Evolutionary conservation across 345 rosid genomes (phyloP).

Genomic region (Atalantia buxifolia): DNA sequence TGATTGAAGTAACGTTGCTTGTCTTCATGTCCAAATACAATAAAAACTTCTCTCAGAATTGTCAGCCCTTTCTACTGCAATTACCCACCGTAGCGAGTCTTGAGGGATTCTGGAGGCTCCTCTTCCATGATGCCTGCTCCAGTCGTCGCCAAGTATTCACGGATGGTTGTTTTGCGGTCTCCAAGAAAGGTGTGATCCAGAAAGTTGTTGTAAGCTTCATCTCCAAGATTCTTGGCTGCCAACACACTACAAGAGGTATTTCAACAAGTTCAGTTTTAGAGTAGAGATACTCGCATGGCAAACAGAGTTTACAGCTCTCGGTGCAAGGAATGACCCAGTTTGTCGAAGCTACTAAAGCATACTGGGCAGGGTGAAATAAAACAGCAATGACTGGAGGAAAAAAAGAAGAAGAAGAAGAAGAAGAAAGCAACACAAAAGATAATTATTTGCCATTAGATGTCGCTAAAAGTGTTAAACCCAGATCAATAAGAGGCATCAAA

Average conservation of each 20-base stretch:
- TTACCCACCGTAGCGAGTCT: conserved; percentile 80
- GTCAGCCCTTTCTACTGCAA: not conserved
- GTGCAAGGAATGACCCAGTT: not conserved
- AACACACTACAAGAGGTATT: conserved; percentile 53
- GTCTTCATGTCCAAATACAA: not conserved
- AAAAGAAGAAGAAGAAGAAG: not conserved
- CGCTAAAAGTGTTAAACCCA: not conserved
- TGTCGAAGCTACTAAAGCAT: not conserved
- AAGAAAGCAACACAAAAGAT: not conserved
- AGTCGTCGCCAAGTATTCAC: conserved; percentile 56
- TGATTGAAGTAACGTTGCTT: not conserved
- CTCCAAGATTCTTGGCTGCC: conserved; percentile 82
- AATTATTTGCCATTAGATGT: not conserved
- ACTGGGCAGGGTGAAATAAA: not conserved
- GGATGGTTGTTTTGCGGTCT: conserved; percentile 63
- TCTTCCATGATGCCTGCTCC: conserved; percentile 93
- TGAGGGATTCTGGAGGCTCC: conserved; percentile 76
- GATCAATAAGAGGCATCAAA: not conserved
- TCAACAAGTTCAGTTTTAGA: conserved; percentile 8
- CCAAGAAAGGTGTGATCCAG: conserved; percentile 80
- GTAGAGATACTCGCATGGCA: not conserved
- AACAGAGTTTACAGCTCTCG: not conserved
- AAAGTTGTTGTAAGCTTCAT: conserved; percentile 64
- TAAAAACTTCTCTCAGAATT: not conserved
- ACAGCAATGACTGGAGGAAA: not conserved